Evolutionary conservation across 805 yeast genomes (phyloP).

Genomic region (Sugiyamaella smithiae): DNA sequence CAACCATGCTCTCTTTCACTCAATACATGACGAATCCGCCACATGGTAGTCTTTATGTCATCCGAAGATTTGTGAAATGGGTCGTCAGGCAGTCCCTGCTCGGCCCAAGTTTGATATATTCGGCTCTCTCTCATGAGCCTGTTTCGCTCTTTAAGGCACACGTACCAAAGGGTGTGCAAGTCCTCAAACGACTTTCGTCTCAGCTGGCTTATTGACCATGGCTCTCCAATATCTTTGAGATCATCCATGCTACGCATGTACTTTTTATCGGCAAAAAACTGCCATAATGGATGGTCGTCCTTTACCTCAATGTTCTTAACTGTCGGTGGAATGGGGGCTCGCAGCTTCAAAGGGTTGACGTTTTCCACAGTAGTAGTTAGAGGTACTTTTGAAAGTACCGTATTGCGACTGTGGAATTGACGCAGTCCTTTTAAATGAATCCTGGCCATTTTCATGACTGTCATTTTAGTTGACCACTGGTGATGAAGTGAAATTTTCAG

Average conservation of each 20-base stretch:
- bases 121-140: conserved; percentile 70
- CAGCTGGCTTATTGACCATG: conserved; percentile 87
- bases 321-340: conserved; percentile 85
- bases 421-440: not conserved
- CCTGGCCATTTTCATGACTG: not conserved
- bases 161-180: conserved; percentile 87
- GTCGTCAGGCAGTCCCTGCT: conserved; percentile 35
- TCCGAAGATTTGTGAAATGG: conserved; percentile 37
- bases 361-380: not conserved
- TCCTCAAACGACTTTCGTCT: conserved; percentile 91
- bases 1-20: conserved; percentile 79
- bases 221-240: conserved; percentile 45
- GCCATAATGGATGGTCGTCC: conserved; percentile 94
- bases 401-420: not conserved
- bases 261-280: conserved; percentile 67
- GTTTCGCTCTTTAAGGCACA: conserved; percentile 80
- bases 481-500: conserved; percentile 1
- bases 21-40: conserved; percentile 80
- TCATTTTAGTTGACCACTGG: not conserved
- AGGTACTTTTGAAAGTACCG: not conserved
- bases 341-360: conserved; percentile 39
- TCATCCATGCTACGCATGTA: conserved; percentile 60
- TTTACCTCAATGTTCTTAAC: conserved; percentile 65
- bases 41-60: conserved; percentile 59
- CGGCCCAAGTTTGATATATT: conserved; percentile 43